Percentiles rank a stretch among this genome's conserved stretches.
phyloP scores from a whole-genome alignment of 371 early-diverging fungal genomes.

The Mucor racemosus region DNA sequence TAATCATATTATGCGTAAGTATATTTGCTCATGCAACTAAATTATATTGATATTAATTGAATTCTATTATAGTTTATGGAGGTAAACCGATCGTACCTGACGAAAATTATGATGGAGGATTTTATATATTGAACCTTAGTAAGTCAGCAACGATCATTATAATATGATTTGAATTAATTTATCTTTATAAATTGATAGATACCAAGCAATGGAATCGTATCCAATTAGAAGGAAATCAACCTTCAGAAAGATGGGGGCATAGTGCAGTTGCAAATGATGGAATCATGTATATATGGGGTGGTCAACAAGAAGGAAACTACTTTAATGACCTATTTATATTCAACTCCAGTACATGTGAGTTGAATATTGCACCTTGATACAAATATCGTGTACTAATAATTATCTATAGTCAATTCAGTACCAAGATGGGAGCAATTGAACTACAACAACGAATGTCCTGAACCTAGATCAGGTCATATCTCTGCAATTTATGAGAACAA shows the following conservation, averaged over 20 bases:
- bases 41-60: not conserved
- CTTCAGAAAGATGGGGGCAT: conserved; percentile 73
- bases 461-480: conserved; percentile 64
- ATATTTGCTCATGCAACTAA: not conserved
- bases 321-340: conserved; percentile 73
- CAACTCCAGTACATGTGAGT: conserved; percentile 63
- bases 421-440: conserved; percentile 62
- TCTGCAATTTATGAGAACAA: conserved; percentile 61
- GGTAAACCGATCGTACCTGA: conserved; percentile 45
- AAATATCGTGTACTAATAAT: not conserved
- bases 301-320: conserved; percentile 69
- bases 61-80: conserved; percentile 42
- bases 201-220: conserved; percentile 60
- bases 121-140: conserved; percentile 51
- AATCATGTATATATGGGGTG: conserved; percentile 76
- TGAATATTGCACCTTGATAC: not conserved
- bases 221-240: conserved; percentile 59
- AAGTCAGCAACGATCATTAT: conserved; percentile 19
- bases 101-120: conserved; percentile 47
- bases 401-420: conserved; percentile 21
- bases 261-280: conserved; percentile 66
- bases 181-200: conserved; percentile 8
- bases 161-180: too few relatives aligned
- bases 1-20: conserved; percentile 44
- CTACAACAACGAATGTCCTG: conserved; percentile 58